phyloP scores from a whole-genome alignment of 768 basidiomycete genomes.

The Podaxis carcinomalis region DNA sequence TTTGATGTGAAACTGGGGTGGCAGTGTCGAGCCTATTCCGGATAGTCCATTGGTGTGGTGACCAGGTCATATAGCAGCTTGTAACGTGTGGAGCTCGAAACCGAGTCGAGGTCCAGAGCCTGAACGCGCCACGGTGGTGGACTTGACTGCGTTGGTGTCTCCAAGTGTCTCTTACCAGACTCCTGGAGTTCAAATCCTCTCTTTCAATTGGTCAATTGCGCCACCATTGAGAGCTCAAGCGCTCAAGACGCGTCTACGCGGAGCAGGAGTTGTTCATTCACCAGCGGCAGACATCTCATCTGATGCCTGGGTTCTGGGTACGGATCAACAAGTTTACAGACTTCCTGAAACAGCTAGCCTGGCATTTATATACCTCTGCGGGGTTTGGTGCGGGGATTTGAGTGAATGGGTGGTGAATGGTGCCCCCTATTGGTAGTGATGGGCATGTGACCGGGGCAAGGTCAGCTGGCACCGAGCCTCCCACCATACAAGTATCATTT shows the following conservation, averaged over 20 bases:
- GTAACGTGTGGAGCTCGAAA: not conserved
- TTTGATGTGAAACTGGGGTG: not conserved
- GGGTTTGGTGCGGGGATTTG: not conserved
- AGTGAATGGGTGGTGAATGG: not conserved
- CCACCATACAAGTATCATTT: constrained; percentile 5
- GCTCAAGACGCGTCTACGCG: not conserved
- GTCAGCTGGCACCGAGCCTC: constrained; percentile 10
- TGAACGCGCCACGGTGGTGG: not conserved
- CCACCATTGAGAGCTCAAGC: no score
- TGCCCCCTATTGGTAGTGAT: not conserved
- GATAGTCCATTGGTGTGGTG: not conserved
- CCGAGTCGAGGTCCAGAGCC: not conserved
- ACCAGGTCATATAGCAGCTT: not conserved
- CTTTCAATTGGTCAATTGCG: no score
- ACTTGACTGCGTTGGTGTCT: no score
- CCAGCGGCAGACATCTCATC: not conserved
- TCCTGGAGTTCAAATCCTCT: no score
- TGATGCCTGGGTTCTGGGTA: not conserved
- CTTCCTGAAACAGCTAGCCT: not conserved
- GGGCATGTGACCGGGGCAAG: constrained; percentile 10
- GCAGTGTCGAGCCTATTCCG: not conserved
- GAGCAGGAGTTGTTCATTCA: not conserved
- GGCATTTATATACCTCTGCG: not conserved
- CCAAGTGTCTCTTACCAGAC: no score
- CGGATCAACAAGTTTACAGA: not conserved